A percentile compares a stretch with the other conserved stretches of the same genome.
phyloP scores from a whole-genome alignment of 192 early-diverging fungal species.

The Coemansia umbellata region DNA sequence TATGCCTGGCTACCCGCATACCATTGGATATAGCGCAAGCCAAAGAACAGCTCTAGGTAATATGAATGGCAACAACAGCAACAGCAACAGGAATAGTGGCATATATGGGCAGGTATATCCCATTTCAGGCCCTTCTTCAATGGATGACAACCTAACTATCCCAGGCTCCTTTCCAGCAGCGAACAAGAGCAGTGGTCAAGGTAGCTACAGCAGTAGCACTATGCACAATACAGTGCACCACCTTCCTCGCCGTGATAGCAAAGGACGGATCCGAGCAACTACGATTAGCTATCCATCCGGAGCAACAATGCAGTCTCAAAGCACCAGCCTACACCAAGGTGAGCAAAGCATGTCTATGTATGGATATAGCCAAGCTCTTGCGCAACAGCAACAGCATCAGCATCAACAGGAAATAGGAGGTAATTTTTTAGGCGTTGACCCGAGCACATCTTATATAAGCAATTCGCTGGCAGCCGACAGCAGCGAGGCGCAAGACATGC shows the following conservation, averaged over 20 bases:
- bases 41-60: background rate
- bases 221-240: slow-evolving; percentile 6
- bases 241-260: slow-evolving; percentile 3
- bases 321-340: background rate
- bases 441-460: slow-evolving; percentile 37
- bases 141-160: background rate
- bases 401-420: slow-evolving; percentile 8
- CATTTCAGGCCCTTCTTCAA: background rate
- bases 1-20: background rate
- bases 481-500: slow-evolving; percentile 35
- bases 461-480: slow-evolving; percentile 20
- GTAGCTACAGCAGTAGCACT: slow-evolving; percentile 6
- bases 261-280: slow-evolving; percentile 11
- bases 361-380: background rate
- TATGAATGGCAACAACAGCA: background rate
- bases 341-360: background rate
- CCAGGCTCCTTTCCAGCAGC: slow-evolving; percentile 30
- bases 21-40: background rate
- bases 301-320: background rate
- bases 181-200: background rate
- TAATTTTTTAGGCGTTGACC: slow-evolving; percentile 55
- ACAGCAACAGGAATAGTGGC: background rate
- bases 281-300: slow-evolving; percentile 13
- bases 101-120: background rate
- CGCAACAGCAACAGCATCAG: slow-evolving; percentile 8